These are phyloP conservation scores for Dactylellina haptotyla DNA, from an alignment of 2,329 filamentous ascomycete species.

Conservation along the genomic window DNA sequence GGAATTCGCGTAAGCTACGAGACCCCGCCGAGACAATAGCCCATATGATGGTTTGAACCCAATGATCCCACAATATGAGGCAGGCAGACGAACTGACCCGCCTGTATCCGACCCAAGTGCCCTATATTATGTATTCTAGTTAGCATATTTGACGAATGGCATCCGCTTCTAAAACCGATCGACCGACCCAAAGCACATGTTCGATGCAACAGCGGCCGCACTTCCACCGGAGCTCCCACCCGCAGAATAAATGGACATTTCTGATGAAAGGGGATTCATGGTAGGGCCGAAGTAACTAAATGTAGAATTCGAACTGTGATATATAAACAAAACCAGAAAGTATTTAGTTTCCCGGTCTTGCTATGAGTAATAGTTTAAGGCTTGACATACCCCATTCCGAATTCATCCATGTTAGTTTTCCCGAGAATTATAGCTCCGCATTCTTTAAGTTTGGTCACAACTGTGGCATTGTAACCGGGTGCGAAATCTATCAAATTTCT, in stretches of 20 bases:
- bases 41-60: constrained; percentile 95
- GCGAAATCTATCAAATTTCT: constrained; percentile 69
- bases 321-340: not conserved
- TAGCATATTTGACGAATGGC: not conserved
- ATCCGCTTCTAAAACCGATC: constrained; percentile 27
- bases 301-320: constrained; percentile 72
- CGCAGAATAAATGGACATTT: constrained; percentile 67
- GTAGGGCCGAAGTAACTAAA: constrained; percentile 76
- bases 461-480: constrained; percentile 79
- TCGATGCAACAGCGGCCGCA: constrained; percentile 79
- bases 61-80: constrained; percentile 82
- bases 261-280: constrained; percentile 64
- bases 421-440: constrained; percentile 73
- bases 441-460: constrained; percentile 74
- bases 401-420: constrained; percentile 95
- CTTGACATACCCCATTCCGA: constrained; percentile 77
- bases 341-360: not conserved
- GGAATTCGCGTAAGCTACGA: constrained; percentile 91
- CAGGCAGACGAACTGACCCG: constrained; percentile 85
- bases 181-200: constrained; percentile 69
- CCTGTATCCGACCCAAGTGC: constrained; percentile 94
- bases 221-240: constrained; percentile 95
- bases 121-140: constrained; percentile 59
- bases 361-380: not conserved
- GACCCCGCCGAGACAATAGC: constrained; percentile 82